Conservation (phyloP, 2,329 filamentous ascomycete genomes). For the Hymenoscyphus linearis region DNA sequence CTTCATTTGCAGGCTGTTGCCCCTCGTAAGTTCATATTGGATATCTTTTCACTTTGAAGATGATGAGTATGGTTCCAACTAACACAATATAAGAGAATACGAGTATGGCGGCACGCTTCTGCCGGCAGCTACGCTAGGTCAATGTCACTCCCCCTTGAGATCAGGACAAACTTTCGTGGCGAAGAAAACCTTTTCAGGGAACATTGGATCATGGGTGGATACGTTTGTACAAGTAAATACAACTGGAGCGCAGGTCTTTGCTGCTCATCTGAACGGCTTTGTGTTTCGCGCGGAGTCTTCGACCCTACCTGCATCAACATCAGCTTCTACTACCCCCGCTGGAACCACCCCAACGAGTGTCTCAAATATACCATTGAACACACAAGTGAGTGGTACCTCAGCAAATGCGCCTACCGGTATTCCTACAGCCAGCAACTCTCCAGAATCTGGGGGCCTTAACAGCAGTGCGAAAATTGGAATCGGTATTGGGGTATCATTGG, state of each 20-base stretch:
- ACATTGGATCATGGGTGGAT: background rate
- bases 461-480: slow-evolving; percentile 3
- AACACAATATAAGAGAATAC: background rate
- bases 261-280: slow-evolving; percentile 1
- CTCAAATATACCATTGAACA: background rate
- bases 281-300: background rate
- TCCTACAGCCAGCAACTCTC: background rate
- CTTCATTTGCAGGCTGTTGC: slow-evolving; percentile 4
- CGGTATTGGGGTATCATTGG: slow-evolving; percentile 3
- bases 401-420: background rate
- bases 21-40: slow-evolving; percentile 1
- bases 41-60: background rate
- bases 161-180: slow-evolving; percentile 1
- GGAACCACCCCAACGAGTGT: background rate
- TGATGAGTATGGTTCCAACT: no score
- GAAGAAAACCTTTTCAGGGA: background rate
- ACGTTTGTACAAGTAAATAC: background rate
- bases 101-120: background rate
- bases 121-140: background rate
- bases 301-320: background rate
- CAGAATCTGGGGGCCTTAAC: background rate
- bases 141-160: slow-evolving; percentile 3
- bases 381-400: background rate
- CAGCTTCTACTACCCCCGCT: background rate
- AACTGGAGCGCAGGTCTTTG: background rate